Base-by-base conservation (phyloP, 352 stramenopile genomes). In the Pythium chondricola region DNA sequence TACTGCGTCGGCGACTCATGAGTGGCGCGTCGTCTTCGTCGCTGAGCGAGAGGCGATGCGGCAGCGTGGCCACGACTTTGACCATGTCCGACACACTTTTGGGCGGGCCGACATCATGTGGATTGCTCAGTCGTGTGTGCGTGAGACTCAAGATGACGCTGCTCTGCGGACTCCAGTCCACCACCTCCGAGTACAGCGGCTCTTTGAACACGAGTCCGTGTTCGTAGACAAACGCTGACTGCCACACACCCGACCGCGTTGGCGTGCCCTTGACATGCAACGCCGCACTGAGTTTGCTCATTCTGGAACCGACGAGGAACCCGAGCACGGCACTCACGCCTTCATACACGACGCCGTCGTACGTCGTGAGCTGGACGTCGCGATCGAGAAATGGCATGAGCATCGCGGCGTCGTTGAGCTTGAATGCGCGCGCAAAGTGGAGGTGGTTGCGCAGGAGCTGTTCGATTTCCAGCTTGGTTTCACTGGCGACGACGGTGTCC, bases 201-300 rank as follows among this genome's bases (percentile, higher is more conserved):
- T 87, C 61, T 36, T 74, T 71, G 58, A 89, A 86, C 18, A 88
- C 55, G 10, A 86, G 54, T 8, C 80, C 80, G 50, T 85, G 69
- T 41, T 91, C 75, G 58, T 87, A 88, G 13, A 88, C 61, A 37
- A 88, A 86, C 32, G 64, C 71, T n/a, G 77, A 78, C 56, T 88
- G 76, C 42, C 49, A 67, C n/a, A 56, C 14, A 2, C 67, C 67
- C 7, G 71, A 69, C 45, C 69, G 64, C 26, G 65, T 61, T n/a
- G 74, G 69, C 11, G 62, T 69, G 42, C 71, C 77, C 45, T 86
- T 86, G 43, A 87, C 55, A 59, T 74, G 72, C 48, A 88, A 45
- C 31, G 83, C 75, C 22, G 63, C 52, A 59, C 76, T 88, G 38
- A 87, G 51, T 41, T 91, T 86, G 32, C 64, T 69, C 71, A 88